Evolutionary conservation across 352 stramenopile species (phyloP), one percentile per base, ranked within the genome.

Genomic region (Pythium angustatum): DNA sequence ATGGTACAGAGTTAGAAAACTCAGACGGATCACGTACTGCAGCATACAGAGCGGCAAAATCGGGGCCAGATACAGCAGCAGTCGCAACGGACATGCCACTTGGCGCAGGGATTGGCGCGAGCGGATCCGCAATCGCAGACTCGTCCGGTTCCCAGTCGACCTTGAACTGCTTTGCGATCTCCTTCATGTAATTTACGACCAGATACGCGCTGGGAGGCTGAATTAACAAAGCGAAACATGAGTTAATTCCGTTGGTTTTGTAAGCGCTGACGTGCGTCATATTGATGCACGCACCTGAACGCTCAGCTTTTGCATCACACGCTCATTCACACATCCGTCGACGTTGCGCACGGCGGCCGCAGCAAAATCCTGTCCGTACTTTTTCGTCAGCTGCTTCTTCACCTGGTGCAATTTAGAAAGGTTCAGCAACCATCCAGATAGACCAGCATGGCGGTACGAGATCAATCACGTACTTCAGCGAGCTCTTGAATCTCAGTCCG

Each of bases 141-240:
- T 96, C 83, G 17, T 91, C 78, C 5, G 91, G 91, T 30, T 96
- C 91, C 93, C 95, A 99, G 47, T 96, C 73, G n/a, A 99, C 90
- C 14, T 97, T 89, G 69, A 96, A 97, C 66, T 98, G 87, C 60
- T 98, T 96, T 8, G 93, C 92, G 71, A 98, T 98, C 66, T 96
- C 91, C 48, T 98, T 97, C 78, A 99, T 90, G 80, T 98, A 98
- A 24, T 95, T 97, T 28, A 98, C 87, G 21, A 98, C 95, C 10
- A 98, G 64, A 56, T 96, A 98, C 8, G 93, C 94, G 47, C 89
- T 96, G 1, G 96, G 96, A n/a, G 95, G 96, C 73, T 60, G 34
- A 15, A 40, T 40, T 19, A 7, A 19, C 27, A 21, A 49, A 40
- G n/a, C n/a, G n/a, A n/a, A n/a, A n/a, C n/a, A n/a, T n/a, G n/a